phyloP scores from a whole-genome alignment of 148 eudicot genomes.

The Vaccinium myrtillus region DNA sequence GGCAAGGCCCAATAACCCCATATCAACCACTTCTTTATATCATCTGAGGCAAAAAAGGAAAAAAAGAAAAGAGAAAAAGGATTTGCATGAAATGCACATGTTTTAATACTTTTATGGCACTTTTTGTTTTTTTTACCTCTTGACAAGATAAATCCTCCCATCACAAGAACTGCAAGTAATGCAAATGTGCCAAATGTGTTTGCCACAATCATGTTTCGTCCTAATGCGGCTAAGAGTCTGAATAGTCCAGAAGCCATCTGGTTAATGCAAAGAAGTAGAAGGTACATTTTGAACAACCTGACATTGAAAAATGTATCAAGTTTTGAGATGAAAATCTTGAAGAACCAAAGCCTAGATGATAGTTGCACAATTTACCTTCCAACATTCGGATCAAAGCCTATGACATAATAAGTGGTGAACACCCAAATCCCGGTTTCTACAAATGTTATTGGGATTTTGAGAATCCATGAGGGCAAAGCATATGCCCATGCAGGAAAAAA shows the following conservation, averaged over 20 bases:
- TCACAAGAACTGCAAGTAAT: slow-evolving; percentile 23
- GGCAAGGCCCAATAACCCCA: slow-evolving; percentile 98
- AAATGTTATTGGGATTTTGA: slow-evolving; percentile 66
- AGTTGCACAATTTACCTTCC: slow-evolving; percentile 29
- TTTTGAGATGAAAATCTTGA: not conserved
- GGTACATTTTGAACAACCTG: slow-evolving; percentile 36
- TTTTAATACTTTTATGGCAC: not conserved
- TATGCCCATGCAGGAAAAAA: slow-evolving; percentile 91
- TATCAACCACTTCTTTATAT: slow-evolving; percentile 78
- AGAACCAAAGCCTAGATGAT: not conserved
- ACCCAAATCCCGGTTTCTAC: slow-evolving; percentile 71
- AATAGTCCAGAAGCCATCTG: slow-evolving; percentile 37
- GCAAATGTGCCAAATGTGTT: slow-evolving; percentile 38
- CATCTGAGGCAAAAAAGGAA: slow-evolving; percentile 30
- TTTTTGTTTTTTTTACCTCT: slow-evolving; percentile 18
- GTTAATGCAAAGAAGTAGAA: slow-evolving; percentile 27
- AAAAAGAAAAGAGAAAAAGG: not conserved
- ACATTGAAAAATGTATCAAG: not conserved
- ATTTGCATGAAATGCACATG: not conserved
- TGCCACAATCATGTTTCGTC: slow-evolving; percentile 39
- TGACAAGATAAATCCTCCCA: slow-evolving; percentile 41
- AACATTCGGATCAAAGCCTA: slow-evolving; percentile 66
- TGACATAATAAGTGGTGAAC: slow-evolving; percentile 58
- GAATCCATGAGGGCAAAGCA: slow-evolving; percentile 68
- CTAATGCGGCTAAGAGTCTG: slow-evolving; percentile 30